phyloP scores from a whole-genome alignment of 1,284 basidiomycete species.

The Marasmius oreades region DNA sequence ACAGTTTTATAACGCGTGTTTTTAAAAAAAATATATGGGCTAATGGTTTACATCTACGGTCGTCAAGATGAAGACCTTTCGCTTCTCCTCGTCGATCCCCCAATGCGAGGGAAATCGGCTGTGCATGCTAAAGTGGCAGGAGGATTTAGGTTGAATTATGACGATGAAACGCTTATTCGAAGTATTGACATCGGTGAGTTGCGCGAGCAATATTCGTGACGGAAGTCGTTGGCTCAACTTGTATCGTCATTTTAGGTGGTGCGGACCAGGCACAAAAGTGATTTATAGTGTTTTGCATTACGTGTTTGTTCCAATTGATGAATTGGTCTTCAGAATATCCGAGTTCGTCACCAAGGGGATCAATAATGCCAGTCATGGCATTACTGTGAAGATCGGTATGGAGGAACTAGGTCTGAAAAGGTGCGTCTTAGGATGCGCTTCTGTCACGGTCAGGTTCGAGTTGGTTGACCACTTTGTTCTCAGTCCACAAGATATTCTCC shows the following conservation, averaged over 20 bases:
- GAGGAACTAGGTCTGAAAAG: conserved; percentile 44
- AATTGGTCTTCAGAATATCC: conserved; percentile 37
- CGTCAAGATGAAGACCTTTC: background rate
- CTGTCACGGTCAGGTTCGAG: too few species aligned
- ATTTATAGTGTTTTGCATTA: conserved; percentile 1
- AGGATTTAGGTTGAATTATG: conserved; percentile 42
- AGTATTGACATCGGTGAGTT: conserved; percentile 36
- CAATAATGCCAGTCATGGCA: conserved; percentile 48
- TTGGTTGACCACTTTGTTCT: background rate
- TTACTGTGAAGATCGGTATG: conserved; percentile 49
- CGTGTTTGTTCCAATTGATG: background rate
- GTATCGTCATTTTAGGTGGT: conserved; percentile 22
- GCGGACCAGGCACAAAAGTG: conserved; percentile 43
- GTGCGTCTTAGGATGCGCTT: conserved; percentile 28
- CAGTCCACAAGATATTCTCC: conserved; percentile 50
- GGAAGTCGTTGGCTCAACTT: too few species aligned
- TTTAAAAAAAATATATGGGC: too few species aligned
- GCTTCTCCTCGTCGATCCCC: background rate
- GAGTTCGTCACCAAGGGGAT: conserved; percentile 58
- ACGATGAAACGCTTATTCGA: conserved; percentile 39
- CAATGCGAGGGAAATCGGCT: background rate
- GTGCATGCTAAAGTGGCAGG: conserved; percentile 12
- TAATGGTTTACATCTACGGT: background rate
- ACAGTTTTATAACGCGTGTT: too few species aligned
- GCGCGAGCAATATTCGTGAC: background rate